Percentiles rank a stretch among this genome's conserved stretches.
Evolutionary conservation across 2,329 filamentous ascomycete species (phyloP).

Genomic region (Aspergillus sp.): DNA sequence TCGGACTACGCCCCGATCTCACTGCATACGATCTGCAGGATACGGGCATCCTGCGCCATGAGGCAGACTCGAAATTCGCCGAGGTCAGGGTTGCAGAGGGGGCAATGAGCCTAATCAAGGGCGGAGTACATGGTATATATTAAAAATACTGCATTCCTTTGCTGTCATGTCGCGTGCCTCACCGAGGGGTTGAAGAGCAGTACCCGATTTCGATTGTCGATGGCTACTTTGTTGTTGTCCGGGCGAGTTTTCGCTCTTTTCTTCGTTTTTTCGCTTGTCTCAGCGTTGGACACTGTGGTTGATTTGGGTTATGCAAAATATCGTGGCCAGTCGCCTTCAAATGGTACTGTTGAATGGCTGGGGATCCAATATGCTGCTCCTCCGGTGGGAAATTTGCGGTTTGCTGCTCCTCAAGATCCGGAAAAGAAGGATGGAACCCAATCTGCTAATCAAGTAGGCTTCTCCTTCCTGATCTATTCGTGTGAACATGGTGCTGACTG

Average conservation of each 20-base stretch:
- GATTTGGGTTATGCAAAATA: constrained; percentile 63
- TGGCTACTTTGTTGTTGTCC: not conserved
- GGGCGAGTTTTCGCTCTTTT: constrained; percentile 9
- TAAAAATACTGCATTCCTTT: too few relatives aligned
- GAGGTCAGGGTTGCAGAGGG: too few relatives aligned
- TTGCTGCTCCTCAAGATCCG: constrained; percentile 61
- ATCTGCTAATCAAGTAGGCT: constrained; percentile 48
- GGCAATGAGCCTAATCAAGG: too few relatives aligned
- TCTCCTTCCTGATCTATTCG: not conserved
- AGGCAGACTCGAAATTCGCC: too few relatives aligned
- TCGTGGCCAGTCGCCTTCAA: constrained; percentile 47
- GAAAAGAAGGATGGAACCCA: constrained; percentile 39
- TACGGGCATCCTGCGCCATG: too few relatives aligned
- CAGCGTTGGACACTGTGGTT: constrained; percentile 38
- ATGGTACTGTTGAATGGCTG: constrained; percentile 63
- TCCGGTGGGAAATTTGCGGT: constrained; percentile 59
- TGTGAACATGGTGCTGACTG: constrained; percentile 4
- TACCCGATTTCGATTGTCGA: too few relatives aligned
- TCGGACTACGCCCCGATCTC: too few relatives aligned
- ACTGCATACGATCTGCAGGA: not conserved
- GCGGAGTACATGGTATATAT: too few relatives aligned
- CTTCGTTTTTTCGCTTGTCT: constrained; percentile 7
- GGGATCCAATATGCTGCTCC: constrained; percentile 69
- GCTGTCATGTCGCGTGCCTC: too few relatives aligned
- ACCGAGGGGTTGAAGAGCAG: too few relatives aligned